Conservation (phyloP, 768 basidiomycete genomes). For the Suillus weaverae region DNA sequence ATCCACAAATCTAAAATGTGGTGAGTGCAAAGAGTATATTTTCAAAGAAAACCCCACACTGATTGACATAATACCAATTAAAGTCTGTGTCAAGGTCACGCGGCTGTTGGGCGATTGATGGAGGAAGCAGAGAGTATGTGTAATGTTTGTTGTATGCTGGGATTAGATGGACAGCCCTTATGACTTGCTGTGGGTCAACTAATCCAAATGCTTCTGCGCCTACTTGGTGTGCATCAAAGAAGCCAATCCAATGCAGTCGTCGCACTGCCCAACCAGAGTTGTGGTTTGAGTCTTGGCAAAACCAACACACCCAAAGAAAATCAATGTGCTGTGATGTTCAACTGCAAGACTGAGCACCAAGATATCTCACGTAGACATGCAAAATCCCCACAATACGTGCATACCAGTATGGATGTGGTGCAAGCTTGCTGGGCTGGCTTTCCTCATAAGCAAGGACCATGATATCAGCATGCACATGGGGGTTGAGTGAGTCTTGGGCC, state of each 20-base stretch:
- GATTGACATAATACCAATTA: constrained; percentile 33
- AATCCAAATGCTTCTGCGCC: constrained; percentile 45
- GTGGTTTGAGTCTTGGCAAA: constrained; percentile 28
- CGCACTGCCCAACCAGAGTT: constrained; percentile 25
- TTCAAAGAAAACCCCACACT: constrained; percentile 26
- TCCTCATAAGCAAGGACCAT: constrained; percentile 34
- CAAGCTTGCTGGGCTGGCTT: not conserved
- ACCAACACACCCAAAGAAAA: constrained; percentile 45
- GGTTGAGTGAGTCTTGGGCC: constrained; percentile 28
- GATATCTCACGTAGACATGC: constrained; percentile 20
- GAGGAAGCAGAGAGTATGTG: constrained; percentile 14
- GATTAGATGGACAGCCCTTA: constrained; percentile 42
- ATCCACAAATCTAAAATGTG: constrained; percentile 36
- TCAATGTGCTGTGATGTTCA: constrained; percentile 28
- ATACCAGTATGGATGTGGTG: constrained; percentile 39
- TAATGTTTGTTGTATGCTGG: constrained; percentile 36
- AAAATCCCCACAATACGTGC: constrained; percentile 35
- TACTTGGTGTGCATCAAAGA: constrained; percentile 28
- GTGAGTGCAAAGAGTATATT: not conserved
- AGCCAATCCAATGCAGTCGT: constrained; percentile 40
- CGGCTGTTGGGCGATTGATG: constrained; percentile 8
- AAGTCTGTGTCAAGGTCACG: constrained; percentile 30
- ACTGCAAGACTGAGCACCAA: constrained; percentile 22
- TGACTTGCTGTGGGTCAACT: constrained; percentile 40
- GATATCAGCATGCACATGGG: constrained; percentile 33